phyloP scores from a whole-genome alignment of 1,284 basidiomycete species.

The Ganoderma boninense region DNA sequence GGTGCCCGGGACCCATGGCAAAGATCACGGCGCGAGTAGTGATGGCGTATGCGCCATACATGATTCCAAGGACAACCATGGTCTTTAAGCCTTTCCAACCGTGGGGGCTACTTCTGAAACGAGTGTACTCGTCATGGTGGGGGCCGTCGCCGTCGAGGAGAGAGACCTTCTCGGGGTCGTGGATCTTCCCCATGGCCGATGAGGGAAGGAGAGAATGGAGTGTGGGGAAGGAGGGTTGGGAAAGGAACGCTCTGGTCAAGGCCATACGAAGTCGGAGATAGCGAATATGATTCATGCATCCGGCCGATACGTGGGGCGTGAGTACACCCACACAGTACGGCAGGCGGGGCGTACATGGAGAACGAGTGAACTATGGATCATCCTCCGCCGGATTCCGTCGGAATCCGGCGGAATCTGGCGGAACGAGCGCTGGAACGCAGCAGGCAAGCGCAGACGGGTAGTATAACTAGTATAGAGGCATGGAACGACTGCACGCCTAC shows the following conservation, averaged over 20 bases:
- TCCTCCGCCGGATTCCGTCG: too few species aligned
- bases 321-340: neutral
- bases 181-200: slow-evolving; percentile 10
- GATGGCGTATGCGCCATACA: slow-evolving; percentile 15
- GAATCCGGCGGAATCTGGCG: too few species aligned
- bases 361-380: too few species aligned
- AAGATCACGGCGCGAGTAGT: neutral
- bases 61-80: slow-evolving; percentile 6
- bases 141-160: neutral
- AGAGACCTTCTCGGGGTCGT: slow-evolving; percentile 18
- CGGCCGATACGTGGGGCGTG: neutral
- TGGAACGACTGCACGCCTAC: too few species aligned
- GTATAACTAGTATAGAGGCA: too few species aligned
- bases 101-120: neutral
- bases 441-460: too few species aligned
- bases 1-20: neutral
- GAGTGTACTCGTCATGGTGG: slow-evolving; percentile 3
- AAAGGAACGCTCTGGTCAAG: neutral
- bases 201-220: neutral
- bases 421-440: too few species aligned
- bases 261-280: neutral
- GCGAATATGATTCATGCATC: neutral
- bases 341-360: too few species aligned
- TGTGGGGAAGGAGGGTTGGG: too few species aligned
- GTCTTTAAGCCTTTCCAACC: slow-evolving; percentile 10